Evolutionary conservation across 257 asterid genomes (phyloP), one percentile per base, ranked within the genome.

Genomic region (Henckelia pumila): DNA sequence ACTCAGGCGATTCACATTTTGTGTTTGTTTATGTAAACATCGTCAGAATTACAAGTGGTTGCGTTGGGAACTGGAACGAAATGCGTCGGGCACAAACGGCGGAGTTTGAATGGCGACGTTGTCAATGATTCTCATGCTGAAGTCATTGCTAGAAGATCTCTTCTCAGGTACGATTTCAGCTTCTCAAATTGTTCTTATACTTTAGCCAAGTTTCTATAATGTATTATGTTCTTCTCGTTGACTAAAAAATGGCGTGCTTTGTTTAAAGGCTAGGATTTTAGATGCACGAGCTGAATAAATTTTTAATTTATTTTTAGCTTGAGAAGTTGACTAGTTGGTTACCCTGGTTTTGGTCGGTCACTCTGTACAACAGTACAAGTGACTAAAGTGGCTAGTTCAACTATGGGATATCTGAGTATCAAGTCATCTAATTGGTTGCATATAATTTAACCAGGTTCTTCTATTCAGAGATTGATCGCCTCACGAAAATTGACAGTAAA

Each of bases 61-160:
- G 86, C 97, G 16, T 19, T 94, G 81, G 99, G 96, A 26, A 94
- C 99, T 64, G 99, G 97, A 53, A 94, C 99, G 33, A 90, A 94
- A 74, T 94, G 99, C 80, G 68, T 91, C 5, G 97, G 96, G 70
- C 79, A 74, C 22, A 77, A 91, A 56, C 81, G 87, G 69, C 81
- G 89, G 82, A 85, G 85, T 66, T 77, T 71, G 11, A 77, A 69
- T 23, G 97, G 99, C 33, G 97, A 93, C 56, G 95, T 88, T 44
- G 88, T 91, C 17, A 91, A 91, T 74, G 96, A 91, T 77, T 88
- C 99, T 9, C 99, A 94, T 69, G 97, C 99, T 66, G 97, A 91
- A 82, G 80, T 91, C 37, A 80, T 91, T 8, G 92, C 97, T 64
- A 85, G 97, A 67, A 80, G 97, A 77, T 91, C 96, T 70, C 89